A percentile compares a stretch with the other conserved stretches of the same genome.
These are phyloP conservation scores for Cordyceps tenuipes DNA, from an alignment of 2,329 filamentous ascomycete genomes.

Conservation along the genomic window DNA sequence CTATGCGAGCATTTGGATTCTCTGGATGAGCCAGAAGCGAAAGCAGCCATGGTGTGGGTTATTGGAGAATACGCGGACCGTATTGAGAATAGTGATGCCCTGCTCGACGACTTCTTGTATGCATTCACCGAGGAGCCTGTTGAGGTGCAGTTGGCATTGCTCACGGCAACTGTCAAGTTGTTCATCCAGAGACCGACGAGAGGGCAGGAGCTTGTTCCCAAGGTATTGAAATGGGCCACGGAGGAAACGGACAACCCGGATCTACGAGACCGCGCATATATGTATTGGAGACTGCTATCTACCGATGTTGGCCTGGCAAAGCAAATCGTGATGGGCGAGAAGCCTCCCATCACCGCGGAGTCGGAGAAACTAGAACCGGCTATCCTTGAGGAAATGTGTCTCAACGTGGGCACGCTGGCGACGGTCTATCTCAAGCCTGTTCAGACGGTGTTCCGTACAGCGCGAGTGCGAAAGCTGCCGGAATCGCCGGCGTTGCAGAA, in stretches of 20 bases:
- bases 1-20: conserved; percentile 95
- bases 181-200: conserved; percentile 97
- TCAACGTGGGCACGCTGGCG: conserved; percentile 90
- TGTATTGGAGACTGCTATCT: conserved; percentile 97
- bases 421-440: conserved; percentile 98
- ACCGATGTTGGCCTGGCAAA: conserved; percentile 84
- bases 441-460: conserved; percentile 89
- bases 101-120: conserved; percentile 91
- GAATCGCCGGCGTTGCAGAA: conserved; percentile 83
- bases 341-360: conserved; percentile 92
- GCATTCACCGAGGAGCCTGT: conserved; percentile 91
- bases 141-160: conserved; percentile 86
- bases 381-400: conserved; percentile 93
- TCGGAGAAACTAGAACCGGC: conserved; percentile 85
- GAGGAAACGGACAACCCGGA: conserved; percentile 99
- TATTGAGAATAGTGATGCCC: conserved; percentile 90
- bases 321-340: conserved; percentile 91
- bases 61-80: conserved; percentile 96
- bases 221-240: conserved; percentile 95
- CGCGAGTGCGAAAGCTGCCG: conserved; percentile 67
- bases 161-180: conserved; percentile 94
- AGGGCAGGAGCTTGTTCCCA: conserved; percentile 85
- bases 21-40: conserved; percentile 92
- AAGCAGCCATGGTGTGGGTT: conserved; percentile 98
- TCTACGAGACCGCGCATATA: conserved; percentile 89